Base-by-base conservation (phyloP, 345 rosid species). In the Linum lewisii region DNA sequence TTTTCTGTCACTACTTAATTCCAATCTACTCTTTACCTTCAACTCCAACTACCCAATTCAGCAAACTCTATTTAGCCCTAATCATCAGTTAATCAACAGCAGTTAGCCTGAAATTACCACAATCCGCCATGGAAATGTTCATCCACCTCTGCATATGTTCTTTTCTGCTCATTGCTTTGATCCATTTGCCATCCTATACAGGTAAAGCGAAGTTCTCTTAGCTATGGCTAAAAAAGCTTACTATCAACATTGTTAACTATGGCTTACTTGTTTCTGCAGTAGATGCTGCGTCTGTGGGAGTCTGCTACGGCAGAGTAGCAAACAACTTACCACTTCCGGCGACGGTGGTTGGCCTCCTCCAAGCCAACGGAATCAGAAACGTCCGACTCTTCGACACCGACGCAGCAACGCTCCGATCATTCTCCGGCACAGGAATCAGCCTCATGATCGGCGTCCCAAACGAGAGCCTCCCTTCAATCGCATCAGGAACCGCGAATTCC, bases 361-460 rank as follows among this genome's bases (percentile, higher is more conserved):
- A 57, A 57, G 57, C 69, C n/a, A 79, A 65, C 53, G 63, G 69
- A 50, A 63, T 75, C 58, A 24, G 56, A 3, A 66, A 63, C 36
- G 56, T 73, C n/a, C 76, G 78, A 24, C 47, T 79, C 29, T 75
- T 79, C 58, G 70, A 79, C 13, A 45, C 74, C 2, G 74, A 66
- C 50, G 70, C 78, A 0, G 34, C 38, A 6, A 66, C 63, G 18
- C 38, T 75, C 38, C 59, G 29, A 16, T 65, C 75, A 20, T 68
- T 79, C 53, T 61, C 79, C 2, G 74, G 78, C 61, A 57, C 74
- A 1, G 75, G 78, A 34, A 71, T 73, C 69, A 64, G 22, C 51
- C 73, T 79, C 29, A 60, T 57, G 45, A 58, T 73, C 25, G 78
- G 73, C 24, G 60, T 79, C 16, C 80, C 77, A n/a, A 76, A 73